These are phyloP conservation scores for Ascochyta fabae DNA, from an alignment of 2,329 filamentous ascomycete species.

Conservation along the genomic window DNA sequence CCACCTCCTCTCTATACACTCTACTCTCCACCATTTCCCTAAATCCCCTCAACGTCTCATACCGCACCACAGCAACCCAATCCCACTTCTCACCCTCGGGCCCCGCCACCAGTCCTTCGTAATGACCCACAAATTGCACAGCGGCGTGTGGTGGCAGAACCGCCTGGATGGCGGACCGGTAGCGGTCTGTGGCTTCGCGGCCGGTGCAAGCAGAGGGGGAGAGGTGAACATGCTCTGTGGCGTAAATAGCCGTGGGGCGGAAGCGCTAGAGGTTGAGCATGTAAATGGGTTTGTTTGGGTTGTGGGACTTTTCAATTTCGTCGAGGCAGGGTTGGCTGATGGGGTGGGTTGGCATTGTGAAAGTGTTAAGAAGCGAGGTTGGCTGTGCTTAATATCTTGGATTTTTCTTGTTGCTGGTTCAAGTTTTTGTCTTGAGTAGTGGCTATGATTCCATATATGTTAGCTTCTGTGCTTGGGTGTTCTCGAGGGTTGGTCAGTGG, in stretches of 20 bases:
- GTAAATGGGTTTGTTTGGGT: constrained; percentile 22
- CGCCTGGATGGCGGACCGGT: background rate
- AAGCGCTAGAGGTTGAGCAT: constrained; percentile 30
- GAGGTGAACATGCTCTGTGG: constrained; percentile 15
- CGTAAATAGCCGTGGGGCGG: constrained; percentile 10
- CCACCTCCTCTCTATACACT: constrained; percentile 16
- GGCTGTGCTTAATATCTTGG: no score
- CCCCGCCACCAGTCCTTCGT: background rate
- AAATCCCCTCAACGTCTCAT: constrained; percentile 14
- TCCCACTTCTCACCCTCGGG: constrained; percentile 15
- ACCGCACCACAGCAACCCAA: constrained; percentile 13
- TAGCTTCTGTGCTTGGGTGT: background rate
- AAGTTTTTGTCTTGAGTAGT: background rate
- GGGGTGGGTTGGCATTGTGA: background rate
- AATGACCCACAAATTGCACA: background rate
- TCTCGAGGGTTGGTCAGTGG: background rate
- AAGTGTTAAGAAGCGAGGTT: no score
- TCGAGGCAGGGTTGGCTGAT: background rate
- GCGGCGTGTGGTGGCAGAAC: background rate
- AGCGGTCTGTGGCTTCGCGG: constrained; percentile 17
- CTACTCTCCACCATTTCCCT: constrained; percentile 18
- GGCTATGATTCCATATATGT: background rate
- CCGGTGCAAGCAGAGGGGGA: constrained; percentile 19
- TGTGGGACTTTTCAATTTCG: background rate
- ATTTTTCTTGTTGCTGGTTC: no score